phyloP scores from a whole-genome alignment of 2,329 filamentous ascomycete species.

The Zymoseptoria ardabiliae region DNA sequence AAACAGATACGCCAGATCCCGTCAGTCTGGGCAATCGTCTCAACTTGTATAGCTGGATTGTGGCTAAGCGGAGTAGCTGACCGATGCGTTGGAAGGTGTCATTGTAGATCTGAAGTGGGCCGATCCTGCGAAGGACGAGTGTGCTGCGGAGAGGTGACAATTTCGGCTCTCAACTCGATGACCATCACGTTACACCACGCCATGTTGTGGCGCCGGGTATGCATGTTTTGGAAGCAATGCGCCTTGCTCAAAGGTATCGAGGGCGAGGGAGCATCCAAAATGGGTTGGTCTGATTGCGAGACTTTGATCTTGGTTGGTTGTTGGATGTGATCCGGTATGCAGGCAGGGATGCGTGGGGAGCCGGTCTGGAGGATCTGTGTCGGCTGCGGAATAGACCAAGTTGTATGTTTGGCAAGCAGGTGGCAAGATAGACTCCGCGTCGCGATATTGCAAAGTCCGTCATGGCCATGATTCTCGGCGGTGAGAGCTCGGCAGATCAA shows the following conservation, averaged over 20 bases:
- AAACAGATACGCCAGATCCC: not conserved
- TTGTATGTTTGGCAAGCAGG: not conserved
- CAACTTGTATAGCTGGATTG: slow-evolving; percentile 15
- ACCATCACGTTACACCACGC: not conserved
- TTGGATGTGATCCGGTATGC: not conserved
- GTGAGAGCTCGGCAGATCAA: not conserved
- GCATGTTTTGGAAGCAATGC: not conserved
- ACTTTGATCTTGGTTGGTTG: not conserved
- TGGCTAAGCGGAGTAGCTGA: not conserved
- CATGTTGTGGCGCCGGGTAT: not conserved
- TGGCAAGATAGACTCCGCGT: not conserved
- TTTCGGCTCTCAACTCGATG: not conserved
- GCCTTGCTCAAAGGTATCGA: not conserved
- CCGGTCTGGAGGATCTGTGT: not conserved
- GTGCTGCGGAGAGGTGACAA: not conserved
- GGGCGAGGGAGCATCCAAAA: not conserved
- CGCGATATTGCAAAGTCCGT: not conserved
- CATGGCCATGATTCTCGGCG: not conserved
- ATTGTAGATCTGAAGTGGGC: not conserved
- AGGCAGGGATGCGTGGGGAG: not conserved
- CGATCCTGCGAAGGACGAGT: not conserved
- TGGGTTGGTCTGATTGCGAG: not conserved
- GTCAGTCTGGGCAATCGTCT: slow-evolving; percentile 4
- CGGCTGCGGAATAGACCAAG: not conserved
- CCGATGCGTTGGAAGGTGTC: not conserved